Evolutionary conservation across 345 rosid genomes (phyloP), one percentile per base, ranked within the genome.

Genomic region (Angophora floribunda): DNA sequence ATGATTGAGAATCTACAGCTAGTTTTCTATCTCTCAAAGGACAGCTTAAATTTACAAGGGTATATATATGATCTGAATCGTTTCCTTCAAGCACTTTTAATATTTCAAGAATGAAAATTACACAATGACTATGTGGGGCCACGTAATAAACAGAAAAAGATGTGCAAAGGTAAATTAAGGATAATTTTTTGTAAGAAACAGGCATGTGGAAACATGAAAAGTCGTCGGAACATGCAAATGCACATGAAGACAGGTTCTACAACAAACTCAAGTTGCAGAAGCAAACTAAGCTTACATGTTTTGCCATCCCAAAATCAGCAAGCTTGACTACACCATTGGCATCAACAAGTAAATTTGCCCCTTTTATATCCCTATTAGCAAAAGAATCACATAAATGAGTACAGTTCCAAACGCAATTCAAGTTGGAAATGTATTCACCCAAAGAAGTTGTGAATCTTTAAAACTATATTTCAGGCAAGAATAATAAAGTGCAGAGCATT

Each of bases 261-360:
- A 41, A 41, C 24, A 36, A 75, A 75, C 49, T 41, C 19, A 75
- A 41, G 49, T 75, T 75, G 84, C 84, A 75, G 28, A 75, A 22
- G 84, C 85, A 49, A 75, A 75, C 84, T 21, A 75, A 41, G 88
- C 96, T 93, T 88, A 95, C 96, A 92, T 92, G 96, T 89, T 95
- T 95, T 87, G 98, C 98, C 96, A 92, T 91, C 87, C 98, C 98
- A 93, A 95, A 95, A 90, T 95, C 96, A 55, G 96, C 96, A 88
- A 95, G 93, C 93, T 95, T 95, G 57, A 95, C 96, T 22, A 91
- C 89, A 9, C 96, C 98, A 7, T 84, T 89, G 70, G 94, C 90
- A 88, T 95, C 93, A 87, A 95, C 98, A 82, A 95, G 96, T 90
- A 95, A 91, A 92, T 95, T 95, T 88, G 96, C 96, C 86, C 98